Percentiles rank a stretch among this genome's conserved stretches.
Conservation (phyloP, 2,329 filamentous ascomycete species). For the Neofusicoccum ribis region DNA sequence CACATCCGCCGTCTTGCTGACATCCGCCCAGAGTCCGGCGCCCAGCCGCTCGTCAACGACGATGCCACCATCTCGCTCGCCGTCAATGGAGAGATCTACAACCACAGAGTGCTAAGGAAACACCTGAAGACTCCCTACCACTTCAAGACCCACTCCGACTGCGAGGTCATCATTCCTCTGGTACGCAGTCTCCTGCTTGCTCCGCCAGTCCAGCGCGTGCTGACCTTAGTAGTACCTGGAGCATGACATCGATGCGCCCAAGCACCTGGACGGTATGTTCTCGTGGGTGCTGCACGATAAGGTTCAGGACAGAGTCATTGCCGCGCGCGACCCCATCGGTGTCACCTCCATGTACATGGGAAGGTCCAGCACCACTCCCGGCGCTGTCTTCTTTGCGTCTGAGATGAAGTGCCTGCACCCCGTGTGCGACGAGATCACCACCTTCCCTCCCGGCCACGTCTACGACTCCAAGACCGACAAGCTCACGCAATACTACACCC, state of each 20-base stretch:
- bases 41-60: conserved; percentile 90
- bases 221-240: conserved; percentile 72
- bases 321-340: conserved; percentile 93
- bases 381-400: conserved; percentile 90
- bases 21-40: conserved; percentile 72
- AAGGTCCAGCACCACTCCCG: conserved; percentile 76
- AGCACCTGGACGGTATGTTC: conserved; percentile 98
- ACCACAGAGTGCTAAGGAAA: conserved; percentile 94
- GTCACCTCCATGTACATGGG: conserved; percentile 98
- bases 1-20: conserved; percentile 24
- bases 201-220: conserved; percentile 12
- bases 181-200: conserved; percentile 53
- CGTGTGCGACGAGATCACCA: conserved; percentile 91
- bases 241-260: conserved; percentile 87
- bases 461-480: conserved; percentile 91
- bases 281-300: conserved; percentile 98
- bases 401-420: conserved; percentile 92
- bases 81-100: conserved; percentile 99
- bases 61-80: conserved; percentile 86
- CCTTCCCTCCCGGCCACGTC: conserved; percentile 92
- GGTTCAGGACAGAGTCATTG: conserved; percentile 85
- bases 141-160: conserved; percentile 99
- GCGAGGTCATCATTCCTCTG: conserved; percentile 97
- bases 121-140: conserved; percentile 78
- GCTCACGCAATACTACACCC: conserved; percentile 85